Conservation (phyloP, 2,329 filamentous ascomycete genomes). For the Dothideomycetidae sp. region DNA sequence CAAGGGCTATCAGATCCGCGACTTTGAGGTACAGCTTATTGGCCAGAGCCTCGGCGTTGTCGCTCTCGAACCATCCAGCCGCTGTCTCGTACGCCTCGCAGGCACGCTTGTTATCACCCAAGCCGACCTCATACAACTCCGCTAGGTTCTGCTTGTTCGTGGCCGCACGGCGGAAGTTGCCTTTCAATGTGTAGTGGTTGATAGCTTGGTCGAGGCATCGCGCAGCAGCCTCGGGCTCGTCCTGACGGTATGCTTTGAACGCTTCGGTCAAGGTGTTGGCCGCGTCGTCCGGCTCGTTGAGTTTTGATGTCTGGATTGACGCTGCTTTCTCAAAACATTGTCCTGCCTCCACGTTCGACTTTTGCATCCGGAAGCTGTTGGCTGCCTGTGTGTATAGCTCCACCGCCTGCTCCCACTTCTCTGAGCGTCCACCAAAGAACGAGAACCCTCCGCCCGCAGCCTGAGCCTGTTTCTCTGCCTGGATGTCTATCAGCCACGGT, state of each 20-base stretch:
- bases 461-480: conserved; percentile 77
- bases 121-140: conserved; percentile 70
- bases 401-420: conserved; percentile 81
- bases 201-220: conserved; percentile 68
- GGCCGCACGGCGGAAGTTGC: conserved; percentile 82
- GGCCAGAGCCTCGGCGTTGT: conserved; percentile 74
- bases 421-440: conserved; percentile 72
- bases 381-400: conserved; percentile 79
- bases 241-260: conserved; percentile 87
- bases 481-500: conserved; percentile 16
- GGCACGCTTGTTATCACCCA: conserved; percentile 64
- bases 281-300: conserved; percentile 85
- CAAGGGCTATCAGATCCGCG: conserved; percentile 70
- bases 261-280: conserved; percentile 80
- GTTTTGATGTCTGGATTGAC: conserved; percentile 60
- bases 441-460: conserved; percentile 69
- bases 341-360: conserved; percentile 72
- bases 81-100: conserved; percentile 74
- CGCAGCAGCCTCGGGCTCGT: conserved; percentile 68
- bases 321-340: conserved; percentile 74
- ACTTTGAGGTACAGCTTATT: conserved; percentile 92
- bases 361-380: conserved; percentile 82
- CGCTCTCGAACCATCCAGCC: conserved; percentile 76
- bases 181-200: conserved; percentile 72
- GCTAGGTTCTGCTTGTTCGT: conserved; percentile 80